phyloP scores from a whole-genome alignment of 2,329 filamentous ascomycete genomes.

The Colletotrichum noveboracense region DNA sequence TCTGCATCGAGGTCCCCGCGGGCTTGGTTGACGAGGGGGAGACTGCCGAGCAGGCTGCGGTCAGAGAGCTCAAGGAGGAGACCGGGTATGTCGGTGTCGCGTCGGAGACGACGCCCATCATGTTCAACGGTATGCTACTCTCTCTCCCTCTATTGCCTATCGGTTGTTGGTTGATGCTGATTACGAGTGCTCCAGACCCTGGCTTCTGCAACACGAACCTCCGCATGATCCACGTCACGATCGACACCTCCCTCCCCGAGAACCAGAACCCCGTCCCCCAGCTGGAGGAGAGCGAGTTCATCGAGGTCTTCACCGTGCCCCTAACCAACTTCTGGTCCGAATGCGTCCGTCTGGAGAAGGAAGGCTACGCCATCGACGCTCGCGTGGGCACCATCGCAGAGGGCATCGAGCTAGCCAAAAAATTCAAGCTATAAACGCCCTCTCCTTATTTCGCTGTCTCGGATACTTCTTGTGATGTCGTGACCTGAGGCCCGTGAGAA shows the following conservation, averaged over 20 bases:
- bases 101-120: constrained; percentile 65
- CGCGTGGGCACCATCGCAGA: constrained; percentile 79
- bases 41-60: constrained; percentile 63
- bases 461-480: neutral
- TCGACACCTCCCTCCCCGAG: constrained; percentile 72
- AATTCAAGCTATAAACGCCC: constrained; percentile 44
- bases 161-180: neutral
- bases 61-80: constrained; percentile 70
- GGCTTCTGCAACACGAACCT: constrained; percentile 72
- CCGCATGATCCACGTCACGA: constrained; percentile 73
- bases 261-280: constrained; percentile 74
- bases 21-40: constrained; percentile 68
- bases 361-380: constrained; percentile 82
- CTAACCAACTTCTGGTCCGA: constrained; percentile 68
- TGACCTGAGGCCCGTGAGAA: neutral
- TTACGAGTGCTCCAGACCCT: constrained; percentile 45
- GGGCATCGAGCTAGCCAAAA: constrained; percentile 75
- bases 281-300: constrained; percentile 82
- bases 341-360: constrained; percentile 67
- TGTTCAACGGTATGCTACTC: constrained; percentile 60
- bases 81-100: constrained; percentile 67
- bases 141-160: neutral
- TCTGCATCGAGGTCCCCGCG: constrained; percentile 69
- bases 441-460: neutral
- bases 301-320: constrained; percentile 77